Base-by-base conservation (phyloP, 495 filamentous ascomycete genomes). In the Penicillium mononematosum region DNA sequence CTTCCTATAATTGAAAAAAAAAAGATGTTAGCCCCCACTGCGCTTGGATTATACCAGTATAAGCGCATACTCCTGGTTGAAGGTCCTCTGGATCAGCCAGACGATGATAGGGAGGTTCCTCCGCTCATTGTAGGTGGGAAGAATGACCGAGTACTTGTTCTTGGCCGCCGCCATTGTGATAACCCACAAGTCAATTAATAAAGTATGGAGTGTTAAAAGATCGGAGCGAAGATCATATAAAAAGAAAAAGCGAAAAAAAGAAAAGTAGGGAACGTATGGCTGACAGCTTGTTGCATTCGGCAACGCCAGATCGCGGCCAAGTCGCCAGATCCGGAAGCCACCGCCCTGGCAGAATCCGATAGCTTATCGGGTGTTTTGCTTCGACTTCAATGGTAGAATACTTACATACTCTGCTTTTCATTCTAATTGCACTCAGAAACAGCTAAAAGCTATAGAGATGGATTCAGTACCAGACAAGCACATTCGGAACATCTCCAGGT, bases 91-190 rank as follows among this genome's bases (percentile, higher is more conserved):
- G 59, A 98, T 84, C 62, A 98, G 83, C 90, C 90, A 97, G 70
- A 85, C 84, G 72, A 98, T 91, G 67, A 97, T 91, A 66, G 95
- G 94, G 65, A 98, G 85, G 80, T 98, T 98, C 63, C 84, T 85
- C 70, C 94, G 90, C 81, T 98, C 95, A 67, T 98, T 98, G 82
- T 96, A 98, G 59, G 94, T 98, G 42, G 94, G 94, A 55, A 98
- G 85, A 70, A 98, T 92, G 72, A 98, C 88, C 59, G 92, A 92
- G 83, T 96, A 98, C 73, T 95, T 92, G 84, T 91, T 78, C 61
- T 75, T 75, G 49, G 71, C 67, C 41, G 77, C 70, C 19, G 51
- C 61, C 77, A 79, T 79, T 45, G 59, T 75, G 65, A 65, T 25
- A 53, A 27, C 3, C 39, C 31, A 49, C 52, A 27, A 38, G 25